Percentiles rank a stretch among this genome's conserved stretches.
phyloP scores from a whole-genome alignment of 2,329 filamentous ascomycete species.

The Immersiporthe knoxdaviesiana region DNA sequence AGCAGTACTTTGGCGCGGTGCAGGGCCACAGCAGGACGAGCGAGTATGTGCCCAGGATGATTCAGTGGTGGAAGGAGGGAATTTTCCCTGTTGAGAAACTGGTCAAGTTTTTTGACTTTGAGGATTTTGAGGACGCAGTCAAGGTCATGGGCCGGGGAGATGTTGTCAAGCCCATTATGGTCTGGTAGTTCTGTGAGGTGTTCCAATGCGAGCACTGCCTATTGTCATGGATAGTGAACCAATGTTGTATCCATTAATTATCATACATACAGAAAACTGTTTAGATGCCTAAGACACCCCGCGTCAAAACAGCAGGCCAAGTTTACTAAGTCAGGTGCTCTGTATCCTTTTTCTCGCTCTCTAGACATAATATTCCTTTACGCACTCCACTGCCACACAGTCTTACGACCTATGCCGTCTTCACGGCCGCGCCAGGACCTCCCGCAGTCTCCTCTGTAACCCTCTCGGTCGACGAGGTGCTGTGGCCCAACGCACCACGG shows the following conservation, averaged over 20 bases:
- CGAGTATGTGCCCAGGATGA: conserved; percentile 37
- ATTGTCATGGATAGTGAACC: too few species aligned
- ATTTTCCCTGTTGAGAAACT: conserved; percentile 31
- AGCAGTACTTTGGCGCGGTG: conserved; percentile 50
- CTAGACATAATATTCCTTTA: too few species aligned
- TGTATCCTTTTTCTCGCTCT: too few species aligned
- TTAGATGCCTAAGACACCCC: too few species aligned
- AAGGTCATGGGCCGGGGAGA: conserved; percentile 30
- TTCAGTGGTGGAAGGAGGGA: conserved; percentile 32
- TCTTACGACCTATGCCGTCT: not conserved
- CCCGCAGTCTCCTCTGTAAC: conserved; percentile 15
- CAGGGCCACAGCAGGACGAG: conserved; percentile 42
- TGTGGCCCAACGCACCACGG: not conserved
- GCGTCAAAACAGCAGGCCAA: too few species aligned
- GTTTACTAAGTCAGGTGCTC: too few species aligned
- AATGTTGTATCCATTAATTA: too few species aligned
- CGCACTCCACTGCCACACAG: not conserved
- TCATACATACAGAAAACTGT: too few species aligned
- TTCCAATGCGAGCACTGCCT: too few species aligned
- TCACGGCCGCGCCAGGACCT: not conserved
- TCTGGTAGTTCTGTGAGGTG: conserved; percentile 24
- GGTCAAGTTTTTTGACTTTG: conserved; percentile 30
- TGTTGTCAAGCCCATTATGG: conserved; percentile 32
- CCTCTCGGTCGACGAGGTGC: conserved; percentile 16
- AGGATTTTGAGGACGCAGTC: conserved; percentile 29